A percentile compares a stretch with the other conserved stretches of the same genome.
phyloP scores from a whole-genome alignment of 768 basidiomycete genomes.

The Lactarius pseudohatsudake region DNA sequence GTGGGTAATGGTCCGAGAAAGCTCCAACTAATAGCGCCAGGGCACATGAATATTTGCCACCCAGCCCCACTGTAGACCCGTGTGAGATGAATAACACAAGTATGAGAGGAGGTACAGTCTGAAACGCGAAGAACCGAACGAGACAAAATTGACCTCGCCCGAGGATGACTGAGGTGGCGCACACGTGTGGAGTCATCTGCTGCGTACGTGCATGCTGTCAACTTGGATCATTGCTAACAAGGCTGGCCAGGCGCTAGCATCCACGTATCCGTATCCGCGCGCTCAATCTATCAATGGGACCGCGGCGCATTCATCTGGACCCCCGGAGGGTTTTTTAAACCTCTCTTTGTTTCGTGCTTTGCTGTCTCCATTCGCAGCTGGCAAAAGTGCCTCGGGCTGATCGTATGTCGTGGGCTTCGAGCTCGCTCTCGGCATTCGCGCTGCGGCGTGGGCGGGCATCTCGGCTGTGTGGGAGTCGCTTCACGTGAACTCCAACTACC shows the following conservation, averaged over 20 bases:
- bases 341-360: too few species aligned
- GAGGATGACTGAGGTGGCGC: background rate
- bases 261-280: background rate
- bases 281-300: background rate
- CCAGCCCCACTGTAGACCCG: background rate
- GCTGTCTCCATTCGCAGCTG: too few species aligned
- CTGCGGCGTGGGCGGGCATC: too few species aligned
- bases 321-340: too few species aligned
- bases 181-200: background rate
- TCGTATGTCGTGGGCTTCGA: too few species aligned
- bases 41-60: background rate
- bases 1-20: background rate
- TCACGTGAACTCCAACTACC: too few species aligned
- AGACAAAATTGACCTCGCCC: background rate
- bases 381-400: too few species aligned
- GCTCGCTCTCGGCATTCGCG: background rate
- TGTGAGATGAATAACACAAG: background rate
- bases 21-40: background rate
- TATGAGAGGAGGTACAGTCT: background rate
- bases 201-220: background rate
- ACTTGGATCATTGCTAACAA: background rate
- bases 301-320: background rate
- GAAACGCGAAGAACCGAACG: background rate
- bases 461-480: too few species aligned
- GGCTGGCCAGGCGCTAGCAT: background rate